Conservation (phyloP, 495 filamentous ascomycete species). For the Usnea hakonensis region DNA sequence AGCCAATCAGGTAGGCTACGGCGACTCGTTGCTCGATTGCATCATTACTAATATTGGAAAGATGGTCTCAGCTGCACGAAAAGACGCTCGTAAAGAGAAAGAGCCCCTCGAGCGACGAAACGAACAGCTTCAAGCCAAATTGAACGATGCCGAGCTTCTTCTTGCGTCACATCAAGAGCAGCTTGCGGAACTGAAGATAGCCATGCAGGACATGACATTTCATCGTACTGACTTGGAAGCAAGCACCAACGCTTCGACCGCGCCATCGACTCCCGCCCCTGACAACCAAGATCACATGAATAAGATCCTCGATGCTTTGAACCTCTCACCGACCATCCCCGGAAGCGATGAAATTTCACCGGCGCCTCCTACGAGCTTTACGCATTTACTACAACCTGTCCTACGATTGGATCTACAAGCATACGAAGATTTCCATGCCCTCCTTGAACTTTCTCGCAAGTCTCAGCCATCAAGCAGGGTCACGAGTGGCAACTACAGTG, state of each 20-base stretch:
- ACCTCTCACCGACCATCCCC: slow-evolving; percentile 39
- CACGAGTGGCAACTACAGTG: slow-evolving; percentile 56
- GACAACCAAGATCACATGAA: slow-evolving; percentile 35
- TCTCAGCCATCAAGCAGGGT: slow-evolving; percentile 52
- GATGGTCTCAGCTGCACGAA: slow-evolving; percentile 80
- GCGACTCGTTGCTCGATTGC: slow-evolving; percentile 3
- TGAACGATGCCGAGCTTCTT: slow-evolving; percentile 78
- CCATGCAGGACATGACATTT: slow-evolving; percentile 80
- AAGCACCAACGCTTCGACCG: slow-evolving; percentile 50
- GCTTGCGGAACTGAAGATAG: slow-evolving; percentile 77
- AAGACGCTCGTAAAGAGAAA: slow-evolving; percentile 56
- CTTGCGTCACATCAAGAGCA: slow-evolving; percentile 89
- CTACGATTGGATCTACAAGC: slow-evolving; percentile 72
- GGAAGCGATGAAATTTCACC: slow-evolving; percentile 55
- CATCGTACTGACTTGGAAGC: slow-evolving; percentile 60
- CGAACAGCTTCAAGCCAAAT: slow-evolving; percentile 67
- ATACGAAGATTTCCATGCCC: slow-evolving; percentile 76
- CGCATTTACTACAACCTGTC: slow-evolving; percentile 71
- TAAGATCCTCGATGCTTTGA: slow-evolving; percentile 36
- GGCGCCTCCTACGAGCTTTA: slow-evolving; percentile 77
- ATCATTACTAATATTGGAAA: slow-evolving; percentile 35
- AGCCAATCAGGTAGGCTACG: slow-evolving; percentile 65
- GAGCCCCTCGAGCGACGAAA: slow-evolving; percentile 70
- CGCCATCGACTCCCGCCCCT: slow-evolving; percentile 58
- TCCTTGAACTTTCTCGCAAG: slow-evolving; percentile 60